Evolutionary conservation across 1,284 basidiomycete species (phyloP).

Genomic region (Ganoderma resinaceum): DNA sequence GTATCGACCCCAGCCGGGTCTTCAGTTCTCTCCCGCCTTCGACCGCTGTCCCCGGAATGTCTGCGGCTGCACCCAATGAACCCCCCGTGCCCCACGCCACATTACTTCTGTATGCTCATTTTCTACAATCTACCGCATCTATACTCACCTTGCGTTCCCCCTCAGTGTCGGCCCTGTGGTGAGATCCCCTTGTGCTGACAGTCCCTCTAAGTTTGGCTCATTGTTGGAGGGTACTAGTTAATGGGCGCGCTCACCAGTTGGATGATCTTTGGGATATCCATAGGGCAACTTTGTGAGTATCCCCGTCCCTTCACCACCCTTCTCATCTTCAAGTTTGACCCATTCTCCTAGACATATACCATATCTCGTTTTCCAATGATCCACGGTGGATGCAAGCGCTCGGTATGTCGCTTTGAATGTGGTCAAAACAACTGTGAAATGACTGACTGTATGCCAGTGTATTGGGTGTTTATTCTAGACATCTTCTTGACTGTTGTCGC

Average conservation of each 20-base stretch:
- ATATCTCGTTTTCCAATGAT: constrained; percentile 18
- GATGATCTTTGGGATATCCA: constrained; percentile 18
- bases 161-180: constrained; percentile 16
- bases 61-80: constrained; percentile 6
- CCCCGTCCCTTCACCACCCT: too few species aligned
- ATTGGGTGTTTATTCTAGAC: constrained; percentile 26
- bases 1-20: background rate
- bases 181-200: background rate
- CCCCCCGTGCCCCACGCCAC: constrained; percentile 12
- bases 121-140: background rate
- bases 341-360: constrained; percentile 11
- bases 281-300: constrained; percentile 15
- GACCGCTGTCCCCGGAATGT: constrained; percentile 4
- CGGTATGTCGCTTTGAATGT: constrained; percentile 7
- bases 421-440: too few species aligned
- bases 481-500: constrained; percentile 21
- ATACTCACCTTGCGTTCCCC: background rate
- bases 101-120: constrained; percentile 9
- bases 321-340: background rate
- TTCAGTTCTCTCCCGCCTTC: background rate
- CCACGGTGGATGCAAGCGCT: constrained; percentile 6
- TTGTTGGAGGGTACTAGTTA: background rate
- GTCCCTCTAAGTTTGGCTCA: background rate
- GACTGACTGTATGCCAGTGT: constrained; percentile 10
- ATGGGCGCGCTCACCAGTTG: constrained; percentile 12